These are phyloP conservation scores for Polychaeton citri DNA, from an alignment of 2,329 filamentous ascomycete genomes.

Conservation along the genomic window DNA sequence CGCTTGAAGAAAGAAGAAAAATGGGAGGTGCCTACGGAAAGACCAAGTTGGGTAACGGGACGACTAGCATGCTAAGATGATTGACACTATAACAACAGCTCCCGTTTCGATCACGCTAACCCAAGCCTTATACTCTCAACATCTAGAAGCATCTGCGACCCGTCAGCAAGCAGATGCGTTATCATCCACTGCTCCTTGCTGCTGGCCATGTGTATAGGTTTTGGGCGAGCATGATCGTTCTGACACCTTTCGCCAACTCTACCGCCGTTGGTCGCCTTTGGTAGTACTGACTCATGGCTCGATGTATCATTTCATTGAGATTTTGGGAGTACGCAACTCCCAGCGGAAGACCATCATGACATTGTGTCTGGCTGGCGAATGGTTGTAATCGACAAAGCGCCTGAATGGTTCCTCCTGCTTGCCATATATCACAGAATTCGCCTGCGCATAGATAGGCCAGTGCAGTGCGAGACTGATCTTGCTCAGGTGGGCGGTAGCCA, in stretches of 20 bases:
- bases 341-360: background rate
- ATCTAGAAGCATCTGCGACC: no score
- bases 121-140: no score
- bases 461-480: background rate
- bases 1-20: slow-evolving; percentile 68
- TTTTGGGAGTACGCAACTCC: background rate
- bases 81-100: no score
- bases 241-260: background rate
- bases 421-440: background rate
- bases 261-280: background rate
- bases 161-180: no score
- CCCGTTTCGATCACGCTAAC: no score
- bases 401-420: background rate
- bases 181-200: no score
- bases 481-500: background rate
- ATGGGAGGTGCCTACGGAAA: slow-evolving; percentile 68
- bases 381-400: background rate
- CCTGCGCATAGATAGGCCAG: background rate
- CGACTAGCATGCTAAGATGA: no score
- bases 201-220: no score
- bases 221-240: background rate
- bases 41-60: slow-evolving; percentile 34
- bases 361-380: background rate
- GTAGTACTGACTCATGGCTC: background rate
- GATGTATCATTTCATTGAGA: background rate